phyloP scores from a whole-genome alignment of 2,329 filamentous ascomycete species.

The Xylaria sp. region DNA sequence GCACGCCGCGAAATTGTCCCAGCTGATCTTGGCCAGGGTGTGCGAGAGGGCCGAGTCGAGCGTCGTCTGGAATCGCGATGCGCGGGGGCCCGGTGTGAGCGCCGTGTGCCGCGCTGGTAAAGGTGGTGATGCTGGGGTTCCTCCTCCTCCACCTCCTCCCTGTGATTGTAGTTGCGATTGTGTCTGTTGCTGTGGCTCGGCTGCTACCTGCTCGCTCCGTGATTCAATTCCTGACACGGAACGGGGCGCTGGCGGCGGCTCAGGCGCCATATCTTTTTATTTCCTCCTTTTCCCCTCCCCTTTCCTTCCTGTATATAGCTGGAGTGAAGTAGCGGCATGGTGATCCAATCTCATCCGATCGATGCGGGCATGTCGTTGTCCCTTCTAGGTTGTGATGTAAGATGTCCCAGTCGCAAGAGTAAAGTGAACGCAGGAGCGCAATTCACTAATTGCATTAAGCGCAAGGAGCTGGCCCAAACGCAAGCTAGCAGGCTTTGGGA shows the following conservation, averaged over 20 bases:
- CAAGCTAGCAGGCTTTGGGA: neutral
- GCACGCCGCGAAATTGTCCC: conserved; percentile 64
- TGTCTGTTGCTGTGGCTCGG: conserved; percentile 4
- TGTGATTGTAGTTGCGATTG: conserved; percentile 13
- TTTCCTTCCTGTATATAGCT: too few relatives aligned
- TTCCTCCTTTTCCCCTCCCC: too few relatives aligned
- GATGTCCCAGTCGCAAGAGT: neutral
- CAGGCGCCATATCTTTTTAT: conserved; percentile 17
- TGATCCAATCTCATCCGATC: neutral
- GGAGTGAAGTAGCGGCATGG: too few relatives aligned
- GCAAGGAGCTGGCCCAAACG: neutral
- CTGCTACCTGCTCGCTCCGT: neutral
- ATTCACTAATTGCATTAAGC: neutral
- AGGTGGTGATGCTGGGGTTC: conserved; percentile 31
- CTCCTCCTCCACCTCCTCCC: neutral
- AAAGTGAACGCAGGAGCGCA: neutral
- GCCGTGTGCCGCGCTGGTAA: conserved; percentile 50
- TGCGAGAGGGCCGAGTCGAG: conserved; percentile 58
- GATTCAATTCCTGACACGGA: neutral
- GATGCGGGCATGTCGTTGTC: neutral
- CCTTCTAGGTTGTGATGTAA: neutral
- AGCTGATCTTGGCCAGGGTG: conserved; percentile 61
- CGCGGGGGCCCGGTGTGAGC: conserved; percentile 61
- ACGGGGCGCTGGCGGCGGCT: neutral
- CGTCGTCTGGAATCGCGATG: conserved; percentile 58